These are phyloP conservation scores for Posidonia australis DNA, from an alignment of 106 monocot genomes.

Conservation along the genomic window DNA sequence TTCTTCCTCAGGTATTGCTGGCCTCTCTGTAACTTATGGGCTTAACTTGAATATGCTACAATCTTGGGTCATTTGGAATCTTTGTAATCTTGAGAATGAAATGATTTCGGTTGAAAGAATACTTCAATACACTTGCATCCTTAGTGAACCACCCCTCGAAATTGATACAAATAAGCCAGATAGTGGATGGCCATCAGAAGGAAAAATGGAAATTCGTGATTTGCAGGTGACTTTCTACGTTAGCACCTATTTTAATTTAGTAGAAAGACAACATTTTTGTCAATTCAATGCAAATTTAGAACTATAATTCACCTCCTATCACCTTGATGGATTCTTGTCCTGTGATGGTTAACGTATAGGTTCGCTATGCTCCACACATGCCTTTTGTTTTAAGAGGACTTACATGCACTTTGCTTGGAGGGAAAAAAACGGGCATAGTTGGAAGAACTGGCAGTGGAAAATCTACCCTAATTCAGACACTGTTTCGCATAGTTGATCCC, in stretches of 20 bases:
- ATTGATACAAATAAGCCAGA: constrained; percentile 32
- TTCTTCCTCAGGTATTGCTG: constrained; percentile 7
- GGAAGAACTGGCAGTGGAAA: constrained; percentile 89
- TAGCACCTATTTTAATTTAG: background rate
- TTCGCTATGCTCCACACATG: constrained; percentile 66
- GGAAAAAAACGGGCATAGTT: constrained; percentile 69
- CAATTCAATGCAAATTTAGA: too few relatives aligned
- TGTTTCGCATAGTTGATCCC: constrained; percentile 79
- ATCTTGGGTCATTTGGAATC: constrained; percentile 50
- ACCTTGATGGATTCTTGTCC: background rate
- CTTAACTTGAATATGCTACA: constrained; percentile 71
- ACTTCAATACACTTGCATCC: constrained; percentile 66
- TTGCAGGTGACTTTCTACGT: constrained; percentile 37
- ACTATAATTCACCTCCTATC: background rate
- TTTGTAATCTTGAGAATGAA: constrained; percentile 68
- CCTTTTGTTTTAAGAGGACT: constrained; percentile 75
- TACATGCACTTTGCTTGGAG: constrained; percentile 50
- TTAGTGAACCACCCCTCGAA: constrained; percentile 62
- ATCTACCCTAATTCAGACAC: constrained; percentile 65
- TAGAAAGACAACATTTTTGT: too few relatives aligned
- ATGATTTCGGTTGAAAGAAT: constrained; percentile 88
- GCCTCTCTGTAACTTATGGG: constrained; percentile 73
- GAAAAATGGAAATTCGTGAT: constrained; percentile 41
- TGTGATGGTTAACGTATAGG: constrained; percentile 23
- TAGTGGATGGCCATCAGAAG: constrained; percentile 52